Base-by-base conservation (phyloP, 768 basidiomycete genomes). In the Mycena albidolilacea region DNA sequence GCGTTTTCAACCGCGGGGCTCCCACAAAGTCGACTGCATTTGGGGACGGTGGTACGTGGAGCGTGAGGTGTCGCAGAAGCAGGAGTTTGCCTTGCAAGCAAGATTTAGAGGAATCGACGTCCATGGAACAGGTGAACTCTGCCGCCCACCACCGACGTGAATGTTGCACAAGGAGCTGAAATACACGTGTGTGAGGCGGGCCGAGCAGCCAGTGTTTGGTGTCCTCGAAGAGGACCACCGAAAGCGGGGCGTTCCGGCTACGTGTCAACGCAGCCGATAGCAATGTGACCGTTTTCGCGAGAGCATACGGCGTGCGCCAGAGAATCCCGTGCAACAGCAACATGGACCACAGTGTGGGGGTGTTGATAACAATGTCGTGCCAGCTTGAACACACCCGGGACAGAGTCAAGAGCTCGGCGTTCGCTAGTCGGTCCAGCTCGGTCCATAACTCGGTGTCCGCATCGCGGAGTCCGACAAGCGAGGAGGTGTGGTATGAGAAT, bases 371-470 rank as follows among this genome's bases (percentile, higher is more conserved):
- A 14, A 57, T 37, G 55, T 8, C 14, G 30, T 57, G 55, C 55
- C 55, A 57, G 5, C 30, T 23, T 35, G 55, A 57, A 57, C 55
- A 57, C 55, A 57, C 55, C 55, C 15, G 55, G 55, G 55, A 57
- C 30, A 57, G 17, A 11, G 55, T 57, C 30, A 57, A 35, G 30
- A 57, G 55, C 23, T 12, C 30, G 6, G 15, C 55, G 19, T 57
- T 57, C 14, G 55, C 55, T 8, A 57, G 30, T 23, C 30, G 55
- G 30, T 30, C 55, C 23, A 57, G 55, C 55, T 57, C 35, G 23
- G 55, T 57, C 55, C 50, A 52, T 52, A 52, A 52, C 50, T 21
- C 50, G 50, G 50, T n/a, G 50, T 52, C 50, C 11, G 5, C 21
- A 52, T 52, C 50, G 50, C n/a, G 50, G 50, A 52, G n/a, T 19